Evolutionary conservation across 2,329 filamentous ascomycete genomes (phyloP).

Genomic region (Tricladium varicosporioides): DNA sequence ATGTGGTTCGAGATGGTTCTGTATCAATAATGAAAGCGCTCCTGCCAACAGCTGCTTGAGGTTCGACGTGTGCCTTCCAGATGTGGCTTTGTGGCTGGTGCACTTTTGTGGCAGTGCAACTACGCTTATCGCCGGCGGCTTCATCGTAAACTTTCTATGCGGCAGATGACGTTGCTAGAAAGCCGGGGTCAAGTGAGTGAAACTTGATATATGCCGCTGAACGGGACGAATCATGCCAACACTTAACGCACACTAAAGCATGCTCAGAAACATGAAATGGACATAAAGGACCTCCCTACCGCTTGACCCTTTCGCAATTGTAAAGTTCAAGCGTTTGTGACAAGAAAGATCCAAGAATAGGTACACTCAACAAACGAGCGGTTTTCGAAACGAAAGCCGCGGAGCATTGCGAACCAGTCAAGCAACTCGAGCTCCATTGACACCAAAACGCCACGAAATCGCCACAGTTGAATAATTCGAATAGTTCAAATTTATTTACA

Average conservation of each 20-base stretch:
- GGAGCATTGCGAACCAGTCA: conserved; percentile 3
- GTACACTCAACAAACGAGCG: not conserved
- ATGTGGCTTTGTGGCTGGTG: too few relatives aligned
- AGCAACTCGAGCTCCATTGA: not conserved
- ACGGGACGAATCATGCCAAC: not conserved
- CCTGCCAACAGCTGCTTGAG: too few relatives aligned
- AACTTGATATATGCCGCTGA: not conserved
- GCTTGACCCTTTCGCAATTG: not conserved
- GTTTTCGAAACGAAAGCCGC: conserved; percentile 2
- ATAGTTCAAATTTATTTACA: too few relatives aligned
- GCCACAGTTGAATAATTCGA: not conserved
- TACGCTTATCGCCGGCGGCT: too few relatives aligned
- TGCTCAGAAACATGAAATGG: not conserved
- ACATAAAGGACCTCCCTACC: not conserved
- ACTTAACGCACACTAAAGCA: not conserved
- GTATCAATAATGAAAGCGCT: too few relatives aligned
- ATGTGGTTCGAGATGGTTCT: too few relatives aligned
- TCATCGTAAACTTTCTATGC: not conserved
- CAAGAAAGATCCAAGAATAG: conserved; percentile 2
- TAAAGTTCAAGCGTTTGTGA: not conserved
- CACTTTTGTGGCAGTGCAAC: too few relatives aligned
- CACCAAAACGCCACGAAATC: not conserved
- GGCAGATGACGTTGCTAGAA: not conserved
- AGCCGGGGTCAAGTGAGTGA: not conserved
- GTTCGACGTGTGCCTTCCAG: too few relatives aligned